Percentiles rank a stretch among this genome's conserved stretches.
phyloP scores from a whole-genome alignment of 208 protist genomes.

The Vickermania spadyakhi region DNA sequence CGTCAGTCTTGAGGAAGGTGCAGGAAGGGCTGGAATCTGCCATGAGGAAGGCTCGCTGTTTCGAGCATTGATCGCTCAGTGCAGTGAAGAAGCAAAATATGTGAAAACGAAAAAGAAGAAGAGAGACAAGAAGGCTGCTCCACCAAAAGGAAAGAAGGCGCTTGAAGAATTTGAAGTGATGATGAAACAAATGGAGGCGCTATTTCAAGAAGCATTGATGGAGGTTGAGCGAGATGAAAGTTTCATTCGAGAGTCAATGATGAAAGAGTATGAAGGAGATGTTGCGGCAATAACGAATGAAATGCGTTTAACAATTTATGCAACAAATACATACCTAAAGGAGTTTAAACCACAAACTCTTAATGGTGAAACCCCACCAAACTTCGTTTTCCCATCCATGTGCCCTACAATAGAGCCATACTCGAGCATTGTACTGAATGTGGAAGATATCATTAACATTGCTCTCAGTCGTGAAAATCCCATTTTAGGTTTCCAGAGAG shows the following conservation, averaged over 20 bases:
- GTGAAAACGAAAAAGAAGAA: slow-evolving; percentile 32
- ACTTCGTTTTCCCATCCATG: slow-evolving; percentile 57
- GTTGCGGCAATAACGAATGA: slow-evolving; percentile 46
- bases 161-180: slow-evolving; percentile 45
- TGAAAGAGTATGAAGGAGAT: slow-evolving; percentile 52
- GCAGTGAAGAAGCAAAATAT: slow-evolving; percentile 18
- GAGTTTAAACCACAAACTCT: slow-evolving; percentile 28
- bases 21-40: slow-evolving; percentile 31
- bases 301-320: slow-evolving; percentile 39
- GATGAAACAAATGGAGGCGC: slow-evolving; percentile 38
- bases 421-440: slow-evolving; percentile 38
- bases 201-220: slow-evolving; percentile 23
- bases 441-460: slow-evolving; percentile 58
- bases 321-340: slow-evolving; percentile 53
- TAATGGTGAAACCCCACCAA: slow-evolving; percentile 6
- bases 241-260: slow-evolving; percentile 16
- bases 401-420: slow-evolving; percentile 58
- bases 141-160: slow-evolving; percentile 30
- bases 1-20: slow-evolving; percentile 51
- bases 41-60: slow-evolving; percentile 22
- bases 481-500: slow-evolving; percentile 51
- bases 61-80: slow-evolving; percentile 20
- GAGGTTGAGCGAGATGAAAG: slow-evolving; percentile 57
- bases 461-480: slow-evolving; percentile 42
- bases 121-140: slow-evolving; percentile 7